A percentile compares a stretch with the other conserved stretches of the same genome.
These are phyloP conservation scores for Dryas octopetala DNA, from an alignment of 306 rosid genomes.

Conservation along the genomic window DNA sequence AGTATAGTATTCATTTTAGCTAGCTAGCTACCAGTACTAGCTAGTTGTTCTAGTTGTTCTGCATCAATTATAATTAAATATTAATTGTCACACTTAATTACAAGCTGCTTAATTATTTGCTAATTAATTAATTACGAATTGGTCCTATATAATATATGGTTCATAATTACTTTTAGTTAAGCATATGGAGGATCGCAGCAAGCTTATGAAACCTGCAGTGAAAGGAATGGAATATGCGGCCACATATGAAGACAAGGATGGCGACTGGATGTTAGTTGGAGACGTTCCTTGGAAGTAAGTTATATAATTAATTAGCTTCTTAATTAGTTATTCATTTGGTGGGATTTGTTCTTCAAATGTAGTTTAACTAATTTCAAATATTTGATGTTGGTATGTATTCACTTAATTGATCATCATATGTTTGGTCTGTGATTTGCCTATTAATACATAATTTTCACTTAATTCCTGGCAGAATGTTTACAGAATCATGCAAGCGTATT, in stretches of 20 bases:
- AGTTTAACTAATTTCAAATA: no score
- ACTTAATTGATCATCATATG: no score
- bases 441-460: background rate
- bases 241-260: constrained; percentile 38
- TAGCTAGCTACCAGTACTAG: no score
- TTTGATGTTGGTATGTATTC: no score
- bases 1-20: background rate
- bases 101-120: no score
- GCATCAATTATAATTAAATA: no score
- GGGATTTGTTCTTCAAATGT: no score
- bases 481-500: constrained; percentile 46
- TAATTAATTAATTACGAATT: background rate
- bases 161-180: background rate
- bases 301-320: background rate
- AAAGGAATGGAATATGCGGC: constrained; percentile 30
- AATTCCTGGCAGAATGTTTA: constrained; percentile 34
- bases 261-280: constrained; percentile 46
- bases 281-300: constrained; percentile 50
- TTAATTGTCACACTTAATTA: no score
- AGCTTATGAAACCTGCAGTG: constrained; percentile 16
- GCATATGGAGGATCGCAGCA: constrained; percentile 5
- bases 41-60: no score
- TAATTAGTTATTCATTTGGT: no score
- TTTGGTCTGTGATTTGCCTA: no score
- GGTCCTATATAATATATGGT: background rate